These are phyloP conservation scores for Cladophialophora carrionii DNA, from an alignment of 2,329 filamentous ascomycete genomes.

Conservation along the genomic window DNA sequence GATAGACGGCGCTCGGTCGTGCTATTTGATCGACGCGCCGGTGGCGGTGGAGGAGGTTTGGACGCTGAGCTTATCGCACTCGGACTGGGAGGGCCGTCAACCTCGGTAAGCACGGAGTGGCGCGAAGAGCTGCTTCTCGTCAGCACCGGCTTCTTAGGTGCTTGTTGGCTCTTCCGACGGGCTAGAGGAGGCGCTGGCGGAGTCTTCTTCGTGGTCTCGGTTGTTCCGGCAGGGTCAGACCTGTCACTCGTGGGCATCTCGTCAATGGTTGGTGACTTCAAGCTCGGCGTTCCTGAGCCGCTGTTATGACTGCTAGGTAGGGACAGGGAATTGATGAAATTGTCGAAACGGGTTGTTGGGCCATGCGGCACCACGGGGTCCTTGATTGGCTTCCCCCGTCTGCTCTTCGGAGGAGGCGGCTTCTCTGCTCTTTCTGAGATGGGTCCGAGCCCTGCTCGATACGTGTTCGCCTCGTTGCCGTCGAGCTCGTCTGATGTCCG, in stretches of 20 bases:
- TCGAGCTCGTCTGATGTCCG: slow-evolving; percentile 63
- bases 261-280: slow-evolving; percentile 39
- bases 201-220: slow-evolving; percentile 39
- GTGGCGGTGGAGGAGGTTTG: slow-evolving; percentile 49
- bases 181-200: slow-evolving; percentile 55
- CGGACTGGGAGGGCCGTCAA: slow-evolving; percentile 42
- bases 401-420: slow-evolving; percentile 74
- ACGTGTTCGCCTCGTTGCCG: slow-evolving; percentile 56
- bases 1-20: slow-evolving; percentile 38
- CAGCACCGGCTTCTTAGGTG: slow-evolving; percentile 44
- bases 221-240: background rate
- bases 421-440: slow-evolving; percentile 59
- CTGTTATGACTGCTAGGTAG: slow-evolving; percentile 14
- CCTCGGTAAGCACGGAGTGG: slow-evolving; percentile 38
- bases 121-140: slow-evolving; percentile 43
- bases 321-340: slow-evolving; percentile 33
- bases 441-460: slow-evolving; percentile 47
- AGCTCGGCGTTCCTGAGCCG: slow-evolving; percentile 13
- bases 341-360: slow-evolving; percentile 28
- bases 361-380: slow-evolving; percentile 31
- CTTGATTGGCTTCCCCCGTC: slow-evolving; percentile 75
- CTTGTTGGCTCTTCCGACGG: slow-evolving; percentile 52
- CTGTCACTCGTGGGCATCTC: slow-evolving; percentile 29
- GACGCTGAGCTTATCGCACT: slow-evolving; percentile 36
- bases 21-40: slow-evolving; percentile 56